Evolutionary conservation across 306 rosid species (phyloP).

Genomic region (Potentilla sterilis): DNA sequence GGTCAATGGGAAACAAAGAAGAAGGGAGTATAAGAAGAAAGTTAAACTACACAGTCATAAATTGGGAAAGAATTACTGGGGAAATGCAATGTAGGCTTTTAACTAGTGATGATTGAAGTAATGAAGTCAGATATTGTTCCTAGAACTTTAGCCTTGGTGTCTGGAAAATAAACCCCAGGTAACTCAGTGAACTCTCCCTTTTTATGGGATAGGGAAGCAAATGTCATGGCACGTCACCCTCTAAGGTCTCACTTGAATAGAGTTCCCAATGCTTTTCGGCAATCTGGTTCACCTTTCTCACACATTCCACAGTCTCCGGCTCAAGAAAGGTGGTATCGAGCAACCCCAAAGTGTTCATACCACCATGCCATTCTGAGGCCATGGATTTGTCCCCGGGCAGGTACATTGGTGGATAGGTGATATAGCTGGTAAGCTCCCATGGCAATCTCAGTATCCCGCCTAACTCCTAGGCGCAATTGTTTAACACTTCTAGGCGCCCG

Average conservation of each 20-base stretch:
- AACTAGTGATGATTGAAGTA: constrained; percentile 48
- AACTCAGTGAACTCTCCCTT: constrained; percentile 35
- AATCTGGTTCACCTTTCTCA: constrained; percentile 37
- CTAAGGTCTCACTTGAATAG: constrained; percentile 26
- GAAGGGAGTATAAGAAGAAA: background rate
- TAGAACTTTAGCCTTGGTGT: constrained; percentile 39
- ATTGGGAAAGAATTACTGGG: background rate
- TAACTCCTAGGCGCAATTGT: too few relatives aligned
- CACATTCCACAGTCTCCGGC: constrained; percentile 41
- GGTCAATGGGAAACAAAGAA: background rate
- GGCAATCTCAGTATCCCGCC: constrained; percentile 48
- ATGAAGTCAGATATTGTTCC: constrained; percentile 42
- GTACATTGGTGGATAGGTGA: constrained; percentile 30
- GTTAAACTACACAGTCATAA: too few relatives aligned
- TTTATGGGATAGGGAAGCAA: constrained; percentile 44
- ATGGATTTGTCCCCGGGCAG: constrained; percentile 49
- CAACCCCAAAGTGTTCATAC: constrained; percentile 47
- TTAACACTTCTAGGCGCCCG: too few relatives aligned
- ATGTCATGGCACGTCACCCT: constrained; percentile 43
- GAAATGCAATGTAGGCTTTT: background rate
- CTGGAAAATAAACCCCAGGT: constrained; percentile 37
- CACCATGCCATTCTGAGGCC: constrained; percentile 53
- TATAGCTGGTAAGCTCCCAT: constrained; percentile 58
- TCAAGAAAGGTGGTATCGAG: constrained; percentile 34
- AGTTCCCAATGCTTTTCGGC: constrained; percentile 34